Base-by-base conservation (phyloP, 352 stramenopile species). In the Phytophthora aleatoria region DNA sequence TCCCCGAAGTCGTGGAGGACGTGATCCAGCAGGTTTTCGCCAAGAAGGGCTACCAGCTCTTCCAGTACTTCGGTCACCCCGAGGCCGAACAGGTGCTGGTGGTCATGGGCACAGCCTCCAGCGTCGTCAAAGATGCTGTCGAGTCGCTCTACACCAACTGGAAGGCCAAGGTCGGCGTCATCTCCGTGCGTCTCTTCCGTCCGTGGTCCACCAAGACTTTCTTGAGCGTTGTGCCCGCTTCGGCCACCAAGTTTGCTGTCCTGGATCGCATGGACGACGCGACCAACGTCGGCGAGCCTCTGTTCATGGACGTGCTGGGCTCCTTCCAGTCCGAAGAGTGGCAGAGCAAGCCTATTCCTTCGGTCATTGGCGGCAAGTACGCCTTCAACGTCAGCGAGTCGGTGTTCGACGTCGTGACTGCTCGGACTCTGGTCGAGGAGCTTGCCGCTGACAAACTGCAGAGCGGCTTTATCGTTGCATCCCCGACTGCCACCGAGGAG, bases 291-390 rank as follows among this genome's bases (percentile, higher is more conserved):
- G 88, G 89, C 39, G 88, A 97, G 67, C 93, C 93, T 38, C 73
- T 98, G 7, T 98, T 96, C 68, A 71, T 97, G 69, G 92, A 98
- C 72, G 91, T 98, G 38, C 85, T 95, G n/a, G 81, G 81, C 42
- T 97, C 89, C 35, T 92, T 98, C 64, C 83, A 96, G 72, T 88
- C 80, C 48, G 85, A 93, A 27, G 76, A 79, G 39, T 92, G 78
- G 79, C 71, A 76, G 30, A 69, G 83, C 57, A 76, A 85, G 31
- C 52, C 84, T 2, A 61, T 74, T 12, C 84, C 83, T 0, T 74
- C 78, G 33, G 75, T 98, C 45, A 83, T 97, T 50, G 90, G 91
- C 43, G 81, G 83, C 66, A 90, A 90, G 66, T 87, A 96, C 75
- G 68, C 81, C 67, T 81, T 96, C 81, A 76, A 83, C 69, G 16